Percentiles rank a stretch among this genome's conserved stretches.
Conservation (phyloP, 2,329 filamentous ascomycete species). For the Macrophomina tecta region DNA sequence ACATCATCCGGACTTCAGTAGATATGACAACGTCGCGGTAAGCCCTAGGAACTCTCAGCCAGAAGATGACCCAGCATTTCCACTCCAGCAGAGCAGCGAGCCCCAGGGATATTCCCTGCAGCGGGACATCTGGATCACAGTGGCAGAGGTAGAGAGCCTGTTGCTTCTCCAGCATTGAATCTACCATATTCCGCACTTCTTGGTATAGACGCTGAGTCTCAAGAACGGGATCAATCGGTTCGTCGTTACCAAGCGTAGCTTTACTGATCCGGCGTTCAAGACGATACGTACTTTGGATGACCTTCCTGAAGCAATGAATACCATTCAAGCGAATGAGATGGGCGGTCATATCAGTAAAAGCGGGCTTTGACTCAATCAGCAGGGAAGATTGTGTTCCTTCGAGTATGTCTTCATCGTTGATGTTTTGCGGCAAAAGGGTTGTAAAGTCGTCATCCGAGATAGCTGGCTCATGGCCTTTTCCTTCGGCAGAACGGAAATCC, state of each 20-base stretch:
- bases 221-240: conserved; percentile 34
- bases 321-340: conserved; percentile 43
- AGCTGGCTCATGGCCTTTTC: conserved; percentile 46
- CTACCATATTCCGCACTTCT: conserved; percentile 44
- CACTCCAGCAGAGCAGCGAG: conserved; percentile 43
- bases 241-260: background rate
- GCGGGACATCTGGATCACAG: conserved; percentile 39
- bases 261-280: conserved; percentile 41
- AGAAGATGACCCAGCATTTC: conserved; percentile 46
- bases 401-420: conserved; percentile 46
- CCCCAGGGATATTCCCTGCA: conserved; percentile 40
- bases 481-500: conserved; percentile 46
- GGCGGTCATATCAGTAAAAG: conserved; percentile 42
- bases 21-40: background rate
- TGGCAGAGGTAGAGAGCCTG: conserved; percentile 40
- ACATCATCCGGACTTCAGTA: conserved; percentile 1
- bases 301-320: conserved; percentile 41
- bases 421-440: conserved; percentile 43
- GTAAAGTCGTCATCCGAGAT: conserved; percentile 46
- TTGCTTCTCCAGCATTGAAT: conserved; percentile 42
- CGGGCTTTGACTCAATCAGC: conserved; percentile 33
- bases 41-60: conserved; percentile 42
- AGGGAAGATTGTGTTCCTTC: conserved; percentile 38
- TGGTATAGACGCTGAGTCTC: conserved; percentile 43
- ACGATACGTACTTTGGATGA: conserved; percentile 45